Conservation (phyloP, 2,329 filamentous ascomycete genomes). For the Fusarium caatingaense region DNA sequence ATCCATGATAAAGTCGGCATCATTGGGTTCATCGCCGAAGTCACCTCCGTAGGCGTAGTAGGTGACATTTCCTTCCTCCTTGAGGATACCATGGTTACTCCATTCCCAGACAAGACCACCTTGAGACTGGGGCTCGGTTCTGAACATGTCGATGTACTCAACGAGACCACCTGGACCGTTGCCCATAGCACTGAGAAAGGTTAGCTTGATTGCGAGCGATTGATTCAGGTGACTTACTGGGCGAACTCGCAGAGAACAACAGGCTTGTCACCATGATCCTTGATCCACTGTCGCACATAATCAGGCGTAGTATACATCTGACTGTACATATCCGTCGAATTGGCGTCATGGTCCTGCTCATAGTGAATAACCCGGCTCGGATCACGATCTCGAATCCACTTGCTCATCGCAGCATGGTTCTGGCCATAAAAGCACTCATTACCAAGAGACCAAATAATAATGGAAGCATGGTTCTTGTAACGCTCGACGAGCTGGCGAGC, state of each 20-base stretch:
- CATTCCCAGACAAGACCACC: slow-evolving; percentile 76
- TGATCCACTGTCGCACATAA: slow-evolving; percentile 19
- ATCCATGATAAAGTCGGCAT: slow-evolving; percentile 69
- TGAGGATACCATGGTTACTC: slow-evolving; percentile 61
- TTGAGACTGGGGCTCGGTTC: slow-evolving; percentile 62
- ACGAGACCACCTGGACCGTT: slow-evolving; percentile 75
- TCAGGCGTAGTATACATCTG: slow-evolving; percentile 72
- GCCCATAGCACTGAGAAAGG: slow-evolving; percentile 67
- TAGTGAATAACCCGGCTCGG: slow-evolving; percentile 70
- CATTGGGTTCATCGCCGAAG: slow-evolving; percentile 70
- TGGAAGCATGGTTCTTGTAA: slow-evolving; percentile 68
- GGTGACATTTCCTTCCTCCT: neutral
- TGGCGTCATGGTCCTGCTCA: slow-evolving; percentile 69
- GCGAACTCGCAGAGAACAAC: slow-evolving; percentile 67
- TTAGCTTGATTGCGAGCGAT: neutral
- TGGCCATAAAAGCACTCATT: slow-evolving; percentile 78
- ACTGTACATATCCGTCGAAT: slow-evolving; percentile 71
- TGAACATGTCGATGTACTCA: slow-evolving; percentile 75
- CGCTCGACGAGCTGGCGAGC: slow-evolving; percentile 72
- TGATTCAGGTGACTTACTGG: slow-evolving; percentile 45
- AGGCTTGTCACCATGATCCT: slow-evolving; percentile 56
- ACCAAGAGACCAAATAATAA: slow-evolving; percentile 78
- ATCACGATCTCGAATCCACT: slow-evolving; percentile 69
- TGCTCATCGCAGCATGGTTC: slow-evolving; percentile 76
- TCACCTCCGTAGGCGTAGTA: slow-evolving; percentile 67